Base-by-base conservation (phyloP, 345 rosid species). In the Salix brachista region DNA sequence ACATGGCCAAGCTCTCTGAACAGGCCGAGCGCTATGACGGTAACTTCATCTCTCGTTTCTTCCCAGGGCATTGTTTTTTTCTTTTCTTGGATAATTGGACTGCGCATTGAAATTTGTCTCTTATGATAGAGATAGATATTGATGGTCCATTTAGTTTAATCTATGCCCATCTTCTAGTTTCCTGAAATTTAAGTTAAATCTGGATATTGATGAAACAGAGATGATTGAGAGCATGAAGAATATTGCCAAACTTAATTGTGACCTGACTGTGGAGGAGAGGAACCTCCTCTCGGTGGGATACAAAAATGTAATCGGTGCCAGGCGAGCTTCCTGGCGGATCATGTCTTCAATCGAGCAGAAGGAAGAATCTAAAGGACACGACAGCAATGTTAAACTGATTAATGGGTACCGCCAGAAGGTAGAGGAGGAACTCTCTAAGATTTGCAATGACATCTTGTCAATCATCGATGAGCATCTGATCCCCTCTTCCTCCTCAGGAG, bases 21-120 rank as follows among this genome's bases (percentile, higher is more conserved):
- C 98, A 94, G 84, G 98, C 97, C 70, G 98, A 94, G 80, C 92
- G 98, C 65, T 92, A 95, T 26, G 97, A 93, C 72, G 97, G 99
- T 91, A 62, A 3, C 5, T 36, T 54, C 39, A 26, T 7, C 8
- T 56, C 56, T 23, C 41, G 2, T 8, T 12, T 16, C 6, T 18
- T 25, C 7, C 1, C n/a, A 4, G 65, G 17, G 32, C n/a, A 28
- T 16, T 13, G 16, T 12, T 1, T 36, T 58, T 54, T 65, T 25
- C 72, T 19, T 17, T 23, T 37, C 14, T 36, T 50, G 17, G 32
- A 16, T 23, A n/a, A 32, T 26, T 48, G 2, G 26, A 8, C 52
- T 46, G 52, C 52, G 14, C 4, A 16, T 46, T 12, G 5, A 46
- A 16, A 46, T 46, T 46, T 46, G 14, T 11, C 46, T 42, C 11